These are phyloP conservation scores for Gamarada debralockiae DNA, from an alignment of 495 filamentous ascomycete genomes.

Conservation along the genomic window DNA sequence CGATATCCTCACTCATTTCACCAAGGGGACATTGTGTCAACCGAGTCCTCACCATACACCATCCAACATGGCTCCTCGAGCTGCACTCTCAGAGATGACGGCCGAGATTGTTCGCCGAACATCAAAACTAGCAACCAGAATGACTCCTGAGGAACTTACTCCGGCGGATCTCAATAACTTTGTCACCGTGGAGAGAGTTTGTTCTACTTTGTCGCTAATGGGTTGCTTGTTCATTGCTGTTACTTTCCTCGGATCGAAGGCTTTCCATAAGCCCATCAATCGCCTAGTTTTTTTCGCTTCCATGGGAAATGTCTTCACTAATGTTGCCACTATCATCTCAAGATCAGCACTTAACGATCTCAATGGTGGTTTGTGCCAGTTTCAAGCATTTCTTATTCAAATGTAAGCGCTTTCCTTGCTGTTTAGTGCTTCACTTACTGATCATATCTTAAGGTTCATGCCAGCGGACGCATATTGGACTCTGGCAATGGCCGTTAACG, in stretches of 20 bases:
- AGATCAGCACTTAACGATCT: constrained; percentile 39
- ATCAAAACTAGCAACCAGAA: constrained; percentile 7
- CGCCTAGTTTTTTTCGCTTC: constrained; percentile 81
- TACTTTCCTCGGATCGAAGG: constrained; percentile 59
- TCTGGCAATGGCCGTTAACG: constrained; percentile 83
- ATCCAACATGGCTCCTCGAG: background rate
- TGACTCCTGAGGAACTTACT: constrained; percentile 20
- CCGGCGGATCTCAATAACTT: constrained; percentile 21
- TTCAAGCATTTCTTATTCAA: constrained; percentile 69
- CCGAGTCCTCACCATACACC: background rate
- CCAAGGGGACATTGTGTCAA: background rate
- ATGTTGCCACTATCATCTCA: constrained; percentile 69
- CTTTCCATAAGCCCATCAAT: constrained; percentile 85
- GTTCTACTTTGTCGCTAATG: constrained; percentile 66
- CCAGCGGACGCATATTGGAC: constrained; percentile 79
- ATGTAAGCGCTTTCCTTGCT: constrained; percentile 54
- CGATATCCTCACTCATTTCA: background rate
- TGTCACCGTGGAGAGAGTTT: constrained; percentile 54
- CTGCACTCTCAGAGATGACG: background rate
- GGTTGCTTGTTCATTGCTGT: constrained; percentile 68
- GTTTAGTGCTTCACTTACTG: background rate
- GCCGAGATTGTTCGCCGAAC: background rate
- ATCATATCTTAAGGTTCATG: constrained; percentile 54
- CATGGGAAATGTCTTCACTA: constrained; percentile 79
- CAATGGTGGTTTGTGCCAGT: constrained; percentile 59